phyloP scores from a whole-genome alignment of 768 basidiomycete genomes.

The Psilocybe cyanescens region DNA sequence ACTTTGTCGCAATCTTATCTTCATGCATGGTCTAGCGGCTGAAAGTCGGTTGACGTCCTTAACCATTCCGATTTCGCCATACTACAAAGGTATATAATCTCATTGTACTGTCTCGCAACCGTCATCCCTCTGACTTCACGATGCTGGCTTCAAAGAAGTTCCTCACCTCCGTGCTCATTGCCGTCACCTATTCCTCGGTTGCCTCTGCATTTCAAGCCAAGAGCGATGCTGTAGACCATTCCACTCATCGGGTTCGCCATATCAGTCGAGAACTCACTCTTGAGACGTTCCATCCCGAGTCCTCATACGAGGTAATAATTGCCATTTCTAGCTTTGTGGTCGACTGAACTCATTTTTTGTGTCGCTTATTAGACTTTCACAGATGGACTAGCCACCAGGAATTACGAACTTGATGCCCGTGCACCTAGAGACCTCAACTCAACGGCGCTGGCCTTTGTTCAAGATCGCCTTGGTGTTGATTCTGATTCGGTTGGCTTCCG shows the following conservation, averaged over 20 bases:
- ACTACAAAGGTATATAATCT: not conserved
- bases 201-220: conserved; percentile 10
- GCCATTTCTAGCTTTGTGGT: not conserved
- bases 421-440: conserved; percentile 19
- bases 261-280: conserved; percentile 28
- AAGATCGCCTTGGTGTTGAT: conserved; percentile 25
- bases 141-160: conserved; percentile 31
- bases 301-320: conserved; percentile 26
- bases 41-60: not conserved
- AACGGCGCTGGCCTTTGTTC: conserved; percentile 26
- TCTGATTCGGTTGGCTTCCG: conserved; percentile 14
- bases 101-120: not conserved
- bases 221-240: conserved; percentile 14
- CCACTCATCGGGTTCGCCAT: conserved; percentile 24
- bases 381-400: conserved; percentile 25
- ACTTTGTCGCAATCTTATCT: not conserved
- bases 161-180: conserved; percentile 29
- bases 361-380: conserved; percentile 28
- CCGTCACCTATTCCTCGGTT: conserved; percentile 22
- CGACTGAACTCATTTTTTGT: not conserved
- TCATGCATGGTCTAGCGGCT: not conserved
- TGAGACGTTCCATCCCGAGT: conserved; percentile 29
- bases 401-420: conserved; percentile 15
- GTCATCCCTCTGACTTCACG: not conserved
- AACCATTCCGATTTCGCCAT: not conserved